A percentile compares a stretch with the other conserved stretches of the same genome.
These are phyloP conservation scores for Gossypium arboreum DNA, from an alignment of 345 rosid genomes.

Conservation along the genomic window DNA sequence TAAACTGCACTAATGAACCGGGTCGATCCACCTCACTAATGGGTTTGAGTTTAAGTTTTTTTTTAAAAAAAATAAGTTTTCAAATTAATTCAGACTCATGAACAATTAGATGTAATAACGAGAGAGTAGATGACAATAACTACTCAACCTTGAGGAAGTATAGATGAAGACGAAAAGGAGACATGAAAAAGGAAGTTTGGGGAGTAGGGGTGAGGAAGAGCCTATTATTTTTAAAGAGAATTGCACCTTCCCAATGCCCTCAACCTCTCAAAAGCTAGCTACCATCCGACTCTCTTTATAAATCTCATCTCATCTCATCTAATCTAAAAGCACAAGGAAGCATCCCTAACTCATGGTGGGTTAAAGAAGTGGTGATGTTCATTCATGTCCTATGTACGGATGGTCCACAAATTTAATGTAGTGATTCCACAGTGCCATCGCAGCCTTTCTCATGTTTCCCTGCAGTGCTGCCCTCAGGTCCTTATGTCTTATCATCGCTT, in stretches of 20 bases:
- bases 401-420: constrained; percentile 14
- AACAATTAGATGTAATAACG: too few relatives aligned
- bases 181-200: not conserved
- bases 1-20: too few relatives aligned
- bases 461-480: not conserved
- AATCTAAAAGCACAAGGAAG: not conserved
- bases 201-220: not conserved
- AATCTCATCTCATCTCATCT: not conserved
- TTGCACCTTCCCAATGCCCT: constrained; percentile 10
- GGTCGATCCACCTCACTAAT: too few relatives aligned
- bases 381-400: not conserved
- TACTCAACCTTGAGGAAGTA: not conserved
- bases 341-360: not conserved
- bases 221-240: not conserved
- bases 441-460: constrained; percentile 19
- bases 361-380: not conserved
- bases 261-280: not conserved
- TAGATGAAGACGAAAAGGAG: not conserved
- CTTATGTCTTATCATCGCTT: constrained; percentile 1
- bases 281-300: not conserved
- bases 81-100: too few relatives aligned
- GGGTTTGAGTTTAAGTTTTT: too few relatives aligned
- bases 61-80: too few relatives aligned
- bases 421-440: constrained; percentile 2
- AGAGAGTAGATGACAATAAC: too few relatives aligned